These are phyloP conservation scores for Austroboletus eburneus DNA, from an alignment of 768 basidiomycete species.

Conservation along the genomic window DNA sequence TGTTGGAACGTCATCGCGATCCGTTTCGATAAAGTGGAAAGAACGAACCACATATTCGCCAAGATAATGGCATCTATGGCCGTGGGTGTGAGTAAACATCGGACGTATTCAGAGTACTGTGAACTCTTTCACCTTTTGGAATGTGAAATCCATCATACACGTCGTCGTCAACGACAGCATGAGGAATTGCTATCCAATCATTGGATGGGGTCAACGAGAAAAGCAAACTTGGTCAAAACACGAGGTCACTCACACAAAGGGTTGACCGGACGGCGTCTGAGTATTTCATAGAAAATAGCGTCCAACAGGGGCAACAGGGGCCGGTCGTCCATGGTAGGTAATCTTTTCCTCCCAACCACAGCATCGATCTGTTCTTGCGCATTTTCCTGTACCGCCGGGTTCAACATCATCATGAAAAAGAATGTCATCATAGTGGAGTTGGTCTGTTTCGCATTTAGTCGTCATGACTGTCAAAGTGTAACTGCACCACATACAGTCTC, in stretches of 20 bases:
- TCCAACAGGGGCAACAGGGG: slow-evolving; percentile 7
- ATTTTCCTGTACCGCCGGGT: slow-evolving; percentile 2
- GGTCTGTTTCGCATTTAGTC: background rate
- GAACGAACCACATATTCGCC: no score
- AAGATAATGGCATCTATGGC: no score
- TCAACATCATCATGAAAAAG: slow-evolving; percentile 11
- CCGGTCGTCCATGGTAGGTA: slow-evolving; percentile 5
- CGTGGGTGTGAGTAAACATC: no score
- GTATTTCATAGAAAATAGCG: slow-evolving; percentile 3
- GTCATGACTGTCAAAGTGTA: no score
- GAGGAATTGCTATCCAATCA: slow-evolving; percentile 28
- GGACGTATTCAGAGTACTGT: no score
- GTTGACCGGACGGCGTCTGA: background rate
- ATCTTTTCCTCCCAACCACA: background rate
- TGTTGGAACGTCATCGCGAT: no score
- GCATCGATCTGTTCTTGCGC: slow-evolving; percentile 8
- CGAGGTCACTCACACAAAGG: slow-evolving; percentile 1
- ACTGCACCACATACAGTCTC: slow-evolving; percentile 7
- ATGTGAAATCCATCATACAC: slow-evolving; percentile 44
- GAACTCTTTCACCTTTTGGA: no score
- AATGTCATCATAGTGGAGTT: slow-evolving; percentile 4
- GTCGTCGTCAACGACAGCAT: slow-evolving; percentile 39
- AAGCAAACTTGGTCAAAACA: no score
- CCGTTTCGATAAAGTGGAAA: no score
- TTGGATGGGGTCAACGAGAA: background rate